Conservation (phyloP, 331 rosid genomes). For the Pyrus hybrid region DNA sequence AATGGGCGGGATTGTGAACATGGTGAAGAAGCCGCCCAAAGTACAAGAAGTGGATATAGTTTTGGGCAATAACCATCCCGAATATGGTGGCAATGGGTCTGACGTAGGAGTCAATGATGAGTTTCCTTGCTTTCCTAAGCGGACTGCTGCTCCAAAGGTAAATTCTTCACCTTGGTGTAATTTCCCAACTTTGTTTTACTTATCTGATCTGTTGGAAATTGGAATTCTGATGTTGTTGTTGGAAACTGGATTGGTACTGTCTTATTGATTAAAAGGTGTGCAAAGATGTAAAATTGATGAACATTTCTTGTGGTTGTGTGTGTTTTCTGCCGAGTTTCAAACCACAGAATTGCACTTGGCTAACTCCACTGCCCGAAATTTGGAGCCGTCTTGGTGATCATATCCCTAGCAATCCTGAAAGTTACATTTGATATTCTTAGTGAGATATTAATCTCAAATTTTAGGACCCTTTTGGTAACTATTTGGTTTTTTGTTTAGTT, state of each 20-base stretch:
- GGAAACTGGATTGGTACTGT: background rate
- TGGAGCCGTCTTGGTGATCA: background rate
- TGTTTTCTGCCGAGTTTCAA: background rate
- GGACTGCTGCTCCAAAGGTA: constrained; percentile 40
- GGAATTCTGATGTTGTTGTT: no score
- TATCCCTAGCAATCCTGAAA: background rate
- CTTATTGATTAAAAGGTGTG: background rate
- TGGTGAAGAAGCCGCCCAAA: no score
- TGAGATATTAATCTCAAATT: background rate
- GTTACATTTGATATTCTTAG: background rate
- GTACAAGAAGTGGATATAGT: no score
- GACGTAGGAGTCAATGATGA: no score
- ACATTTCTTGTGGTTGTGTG: background rate
- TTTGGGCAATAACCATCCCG: no score
- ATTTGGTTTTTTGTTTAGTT: no score
- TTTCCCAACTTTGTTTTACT: background rate
- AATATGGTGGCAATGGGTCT: no score
- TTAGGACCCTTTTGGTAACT: no score
- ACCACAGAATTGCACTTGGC: background rate
- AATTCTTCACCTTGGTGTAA: background rate
- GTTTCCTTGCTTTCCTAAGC: constrained; percentile 8
- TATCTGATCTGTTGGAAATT: background rate
- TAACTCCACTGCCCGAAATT: background rate
- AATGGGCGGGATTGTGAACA: no score
- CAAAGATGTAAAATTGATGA: background rate